phyloP scores from a whole-genome alignment of 805 yeast species.

The Candida insectalens region DNA sequence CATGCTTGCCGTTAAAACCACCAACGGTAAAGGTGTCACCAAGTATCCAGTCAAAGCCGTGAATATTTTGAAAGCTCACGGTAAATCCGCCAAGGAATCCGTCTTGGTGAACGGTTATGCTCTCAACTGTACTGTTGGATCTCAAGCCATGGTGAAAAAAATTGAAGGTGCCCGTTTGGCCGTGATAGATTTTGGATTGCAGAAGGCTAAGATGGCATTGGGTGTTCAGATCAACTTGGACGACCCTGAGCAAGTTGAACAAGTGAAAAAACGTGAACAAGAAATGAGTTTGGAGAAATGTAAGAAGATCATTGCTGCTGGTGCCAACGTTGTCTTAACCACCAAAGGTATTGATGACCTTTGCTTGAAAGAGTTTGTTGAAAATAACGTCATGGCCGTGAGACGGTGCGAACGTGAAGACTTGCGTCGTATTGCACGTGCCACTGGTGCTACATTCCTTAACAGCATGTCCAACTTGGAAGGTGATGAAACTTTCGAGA shows the following conservation, averaged over 20 bases:
- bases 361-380: slow-evolving; percentile 84
- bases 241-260: slow-evolving; percentile 88
- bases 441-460: slow-evolving; percentile 92
- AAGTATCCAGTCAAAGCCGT: slow-evolving; percentile 97
- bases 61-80: slow-evolving; percentile 92
- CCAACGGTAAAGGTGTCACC: slow-evolving; percentile 76
- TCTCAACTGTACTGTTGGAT: slow-evolving; percentile 90
- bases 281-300: slow-evolving; percentile 80
- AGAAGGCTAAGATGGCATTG: slow-evolving; percentile 95
- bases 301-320: slow-evolving; percentile 70
- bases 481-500: slow-evolving; percentile 88
- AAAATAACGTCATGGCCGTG: slow-evolving; percentile 88
- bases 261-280: slow-evolving; percentile 79
- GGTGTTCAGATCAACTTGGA: slow-evolving; percentile 96
- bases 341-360: slow-evolving; percentile 94
- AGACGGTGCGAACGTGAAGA: slow-evolving; percentile 97
- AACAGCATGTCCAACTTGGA: slow-evolving; percentile 86
- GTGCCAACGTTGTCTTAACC: slow-evolving; percentile 88
- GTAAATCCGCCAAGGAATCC: slow-evolving; percentile 84
- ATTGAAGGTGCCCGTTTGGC: slow-evolving; percentile 73
- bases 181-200: slow-evolving; percentile 82
- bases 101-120: slow-evolving; percentile 90
- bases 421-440: slow-evolving; percentile 91
- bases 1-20: slow-evolving; percentile 87
- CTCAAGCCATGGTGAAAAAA: slow-evolving; percentile 87